Evolutionary conservation across 345 rosid genomes (phyloP), one percentile per base, ranked within the genome.

Genomic region (Boechera divaricarpa): DNA sequence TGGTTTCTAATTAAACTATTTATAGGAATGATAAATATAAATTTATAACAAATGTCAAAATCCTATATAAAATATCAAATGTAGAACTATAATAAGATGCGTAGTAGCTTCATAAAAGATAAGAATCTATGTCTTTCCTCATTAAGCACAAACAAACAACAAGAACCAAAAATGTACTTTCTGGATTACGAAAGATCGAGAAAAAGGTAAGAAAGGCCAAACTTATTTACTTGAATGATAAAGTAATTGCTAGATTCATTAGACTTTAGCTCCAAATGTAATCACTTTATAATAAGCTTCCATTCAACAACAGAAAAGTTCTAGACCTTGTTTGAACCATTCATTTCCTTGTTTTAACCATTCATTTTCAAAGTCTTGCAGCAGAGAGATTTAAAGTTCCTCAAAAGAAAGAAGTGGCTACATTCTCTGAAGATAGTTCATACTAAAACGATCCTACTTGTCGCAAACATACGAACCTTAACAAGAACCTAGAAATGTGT

Each of bases 391-490:
- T 55, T 35, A 15, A 33, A 33, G 65, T 55, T 65, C 36, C 47
- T 33, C 49, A 12, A 26, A 21, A 45, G 62, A 6, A 74, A 42
- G 11, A 62, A 29, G 42, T 52, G 2, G 42, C 69, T 52, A 8
- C 51, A 10, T 7, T 60, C 49, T 35, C 24, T 15, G 10, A 47
- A 49, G 8, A 58, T 18, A 57, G 41, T 57, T 5, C 70, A 64
- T 65, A 66, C 58, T 41, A 36, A 67, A 68, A 36, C 3, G 51
- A 66, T 45, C 3, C 56, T 8, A 10, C 31, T 59, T 26, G 7
- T 57, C 53, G 7, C n/a, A 13, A 74, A 65, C 78, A 66, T n/a
- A 57, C 51, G 60, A 66, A 74, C 58, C 67, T 28, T 36, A 67
- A 67, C 39, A 75, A 74, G 58, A 64, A 55, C 63, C 57, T 44